These are phyloP conservation scores for Nemania abortiva DNA, from an alignment of 2,329 filamentous ascomycete species.

Conservation along the genomic window DNA sequence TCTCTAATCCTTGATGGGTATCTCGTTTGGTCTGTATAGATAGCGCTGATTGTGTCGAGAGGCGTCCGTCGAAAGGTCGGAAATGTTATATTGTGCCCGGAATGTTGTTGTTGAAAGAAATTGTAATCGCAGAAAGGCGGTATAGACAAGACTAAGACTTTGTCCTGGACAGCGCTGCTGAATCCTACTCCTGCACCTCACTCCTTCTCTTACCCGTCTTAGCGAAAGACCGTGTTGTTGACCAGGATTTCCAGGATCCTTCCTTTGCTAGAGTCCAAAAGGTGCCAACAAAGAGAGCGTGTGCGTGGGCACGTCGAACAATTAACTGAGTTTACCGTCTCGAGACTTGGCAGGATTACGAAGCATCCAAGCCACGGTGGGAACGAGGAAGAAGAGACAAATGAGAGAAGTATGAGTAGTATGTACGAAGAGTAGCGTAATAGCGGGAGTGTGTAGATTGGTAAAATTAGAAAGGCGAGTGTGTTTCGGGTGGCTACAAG, in stretches of 20 bases:
- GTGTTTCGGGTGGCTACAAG: conserved; percentile 45
- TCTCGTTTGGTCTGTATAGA: conserved; percentile 8
- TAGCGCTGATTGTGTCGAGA: conserved; percentile 25
- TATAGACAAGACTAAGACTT: conserved; percentile 42
- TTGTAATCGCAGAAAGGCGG: conserved; percentile 41
- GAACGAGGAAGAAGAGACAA: conserved; percentile 37
- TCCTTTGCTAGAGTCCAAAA: conserved; percentile 21
- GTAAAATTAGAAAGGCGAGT: conserved; percentile 45
- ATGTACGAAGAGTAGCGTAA: conserved; percentile 34
- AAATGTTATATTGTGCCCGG: conserved; percentile 41
- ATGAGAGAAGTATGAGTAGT: conserved; percentile 32
- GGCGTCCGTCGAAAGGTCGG: conserved; percentile 24
- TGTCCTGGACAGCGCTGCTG: conserved; percentile 65
- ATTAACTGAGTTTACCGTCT: conserved; percentile 32
- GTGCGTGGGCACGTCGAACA: conserved; percentile 17
- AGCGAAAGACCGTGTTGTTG: conserved; percentile 30
- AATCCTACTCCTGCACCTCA: conserved; percentile 56
- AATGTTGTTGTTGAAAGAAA: conserved; percentile 43
- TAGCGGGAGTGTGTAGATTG: conserved; percentile 39
- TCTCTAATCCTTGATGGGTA: conserved; percentile 4
- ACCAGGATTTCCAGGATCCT: conserved; percentile 21
- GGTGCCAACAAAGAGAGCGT: conserved; percentile 24
- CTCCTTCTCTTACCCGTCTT: conserved; percentile 43
- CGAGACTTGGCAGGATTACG: conserved; percentile 5
- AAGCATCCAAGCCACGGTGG: conserved; percentile 5